These are phyloP conservation scores for Pichia californica DNA, from an alignment of 805 yeast species.

Conservation along the genomic window DNA sequence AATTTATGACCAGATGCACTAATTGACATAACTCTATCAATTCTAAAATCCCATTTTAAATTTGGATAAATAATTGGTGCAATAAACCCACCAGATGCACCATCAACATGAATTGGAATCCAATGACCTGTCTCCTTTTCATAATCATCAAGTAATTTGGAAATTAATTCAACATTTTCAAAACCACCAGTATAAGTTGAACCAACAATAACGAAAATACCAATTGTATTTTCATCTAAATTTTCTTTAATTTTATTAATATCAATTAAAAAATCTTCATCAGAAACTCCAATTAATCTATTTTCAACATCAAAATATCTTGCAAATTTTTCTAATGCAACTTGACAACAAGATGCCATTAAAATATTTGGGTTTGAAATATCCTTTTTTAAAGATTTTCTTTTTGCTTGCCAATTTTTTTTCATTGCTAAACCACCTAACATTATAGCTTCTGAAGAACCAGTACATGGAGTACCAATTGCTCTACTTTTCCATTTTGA, in stretches of 20 bases:
- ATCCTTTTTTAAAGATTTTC: slow-evolving; percentile 54
- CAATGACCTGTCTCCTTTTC: slow-evolving; percentile 59
- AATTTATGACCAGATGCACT: slow-evolving; percentile 92
- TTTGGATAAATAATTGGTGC: slow-evolving; percentile 81
- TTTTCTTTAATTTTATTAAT: slow-evolving; percentile 49
- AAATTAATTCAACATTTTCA: slow-evolving; percentile 63
- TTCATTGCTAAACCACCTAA: slow-evolving; percentile 91
- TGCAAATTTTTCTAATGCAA: slow-evolving; percentile 90
- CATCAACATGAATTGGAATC: slow-evolving; percentile 88
- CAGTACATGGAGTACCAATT: slow-evolving; percentile 88
- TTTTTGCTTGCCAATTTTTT: slow-evolving; percentile 74
- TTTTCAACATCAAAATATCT: slow-evolving; percentile 89
- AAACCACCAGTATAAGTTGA: slow-evolving; percentile 92
- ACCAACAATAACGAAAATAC: slow-evolving; percentile 81
- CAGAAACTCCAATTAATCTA: slow-evolving; percentile 61
- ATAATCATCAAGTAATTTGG: slow-evolving; percentile 59
- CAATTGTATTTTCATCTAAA: slow-evolving; percentile 89
- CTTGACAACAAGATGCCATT: slow-evolving; percentile 92
- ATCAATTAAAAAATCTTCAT: slow-evolving; percentile 61
- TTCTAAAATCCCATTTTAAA: slow-evolving; percentile 75
- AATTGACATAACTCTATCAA: slow-evolving; percentile 73
- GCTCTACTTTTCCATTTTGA: slow-evolving; percentile 31
- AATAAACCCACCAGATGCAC: slow-evolving; percentile 85
- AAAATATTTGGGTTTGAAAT: slow-evolving; percentile 69
- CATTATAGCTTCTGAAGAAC: slow-evolving; percentile 91